Conservation (phyloP, 257 asterid species). For the Solanum bukasovii region DNA sequence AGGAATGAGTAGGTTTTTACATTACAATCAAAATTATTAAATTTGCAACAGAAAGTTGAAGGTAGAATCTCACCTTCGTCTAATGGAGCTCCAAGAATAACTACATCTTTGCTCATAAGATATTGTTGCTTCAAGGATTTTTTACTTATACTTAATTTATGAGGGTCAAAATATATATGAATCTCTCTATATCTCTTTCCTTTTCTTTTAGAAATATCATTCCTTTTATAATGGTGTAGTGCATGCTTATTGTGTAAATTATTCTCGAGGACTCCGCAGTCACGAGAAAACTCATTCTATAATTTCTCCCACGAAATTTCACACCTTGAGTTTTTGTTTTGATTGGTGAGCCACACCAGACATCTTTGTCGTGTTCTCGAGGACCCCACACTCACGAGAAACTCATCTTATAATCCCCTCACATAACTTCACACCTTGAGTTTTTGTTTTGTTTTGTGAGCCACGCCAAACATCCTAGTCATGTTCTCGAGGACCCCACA, state of each 20-base stretch:
- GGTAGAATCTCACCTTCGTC: not conserved
- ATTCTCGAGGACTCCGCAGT: not conserved
- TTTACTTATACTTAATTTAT: not conserved
- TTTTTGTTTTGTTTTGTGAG: no score
- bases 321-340: not conserved
- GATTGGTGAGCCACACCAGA: constrained; percentile 15
- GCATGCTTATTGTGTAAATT: not conserved
- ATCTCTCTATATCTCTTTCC: not conserved
- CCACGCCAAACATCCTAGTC: no score
- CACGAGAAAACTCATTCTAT: not conserved
- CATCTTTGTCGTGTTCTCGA: not conserved
- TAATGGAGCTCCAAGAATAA: not conserved
- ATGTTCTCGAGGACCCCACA: no score
- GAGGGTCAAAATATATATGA: not conserved
- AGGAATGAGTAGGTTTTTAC: not conserved
- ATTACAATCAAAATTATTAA: no score
- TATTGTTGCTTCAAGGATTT: not conserved
- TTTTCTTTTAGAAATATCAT: not conserved
- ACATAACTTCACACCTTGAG: no score
- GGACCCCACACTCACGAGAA: not conserved
- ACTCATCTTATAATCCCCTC: no score
- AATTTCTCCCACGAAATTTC: not conserved
- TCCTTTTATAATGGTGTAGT: not conserved
- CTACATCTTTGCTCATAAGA: not conserved
- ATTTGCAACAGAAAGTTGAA: not conserved